Conservation (phyloP, 129 eudicot species). For the Dittrichia graveolens region DNA sequence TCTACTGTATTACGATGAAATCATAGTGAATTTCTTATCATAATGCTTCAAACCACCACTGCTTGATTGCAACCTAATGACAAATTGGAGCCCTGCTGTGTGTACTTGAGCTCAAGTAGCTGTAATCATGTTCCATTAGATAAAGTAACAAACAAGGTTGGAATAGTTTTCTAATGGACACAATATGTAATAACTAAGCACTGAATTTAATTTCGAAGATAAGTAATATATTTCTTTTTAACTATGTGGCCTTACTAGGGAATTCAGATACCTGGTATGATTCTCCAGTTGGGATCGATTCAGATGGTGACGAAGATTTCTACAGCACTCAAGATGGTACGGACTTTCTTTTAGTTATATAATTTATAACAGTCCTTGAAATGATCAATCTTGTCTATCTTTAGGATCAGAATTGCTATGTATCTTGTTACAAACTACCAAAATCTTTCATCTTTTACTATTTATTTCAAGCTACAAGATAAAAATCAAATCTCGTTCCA, state of each 20-base stretch:
- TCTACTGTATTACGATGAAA: conserved; percentile 1
- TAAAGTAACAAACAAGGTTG: conserved; percentile 4
- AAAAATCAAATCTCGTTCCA: no score
- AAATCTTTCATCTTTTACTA: not conserved
- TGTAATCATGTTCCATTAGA: not conserved
- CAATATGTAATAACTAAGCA: not conserved
- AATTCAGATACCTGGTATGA: conserved; percentile 73
- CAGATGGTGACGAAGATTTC: conserved; percentile 81
- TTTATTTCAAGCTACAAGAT: no score
- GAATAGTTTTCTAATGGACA: not conserved
- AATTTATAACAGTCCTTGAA: not conserved
- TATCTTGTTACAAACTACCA: conserved; percentile 9
- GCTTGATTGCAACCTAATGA: no score
- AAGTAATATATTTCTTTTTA: not conserved
- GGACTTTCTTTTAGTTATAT: not conserved
- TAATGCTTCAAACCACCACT: no score
- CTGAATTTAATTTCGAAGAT: not conserved
- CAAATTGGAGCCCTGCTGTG: no score
- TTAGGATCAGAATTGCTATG: not conserved
- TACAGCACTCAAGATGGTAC: conserved; percentile 82
- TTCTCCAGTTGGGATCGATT: conserved; percentile 45
- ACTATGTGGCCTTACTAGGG: conserved; percentile 38
- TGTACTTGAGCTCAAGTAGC: not conserved
- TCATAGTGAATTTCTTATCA: not conserved
- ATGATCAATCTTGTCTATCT: not conserved